phyloP scores from a whole-genome alignment of 768 basidiomycete species.

The Tephrocybe sp. region DNA sequence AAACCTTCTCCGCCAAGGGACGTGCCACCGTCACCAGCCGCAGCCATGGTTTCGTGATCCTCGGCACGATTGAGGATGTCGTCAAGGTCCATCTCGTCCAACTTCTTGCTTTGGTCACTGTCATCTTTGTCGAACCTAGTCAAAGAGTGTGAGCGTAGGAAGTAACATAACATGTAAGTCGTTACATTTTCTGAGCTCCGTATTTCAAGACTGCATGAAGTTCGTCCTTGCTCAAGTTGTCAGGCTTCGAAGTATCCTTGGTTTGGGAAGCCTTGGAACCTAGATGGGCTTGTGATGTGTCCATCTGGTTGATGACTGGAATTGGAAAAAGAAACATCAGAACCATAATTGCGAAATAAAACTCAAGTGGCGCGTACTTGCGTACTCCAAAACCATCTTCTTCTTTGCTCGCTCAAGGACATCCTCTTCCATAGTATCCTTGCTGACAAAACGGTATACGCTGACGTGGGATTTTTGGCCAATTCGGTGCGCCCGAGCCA shows the following conservation, averaged over 20 bases:
- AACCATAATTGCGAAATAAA: background rate
- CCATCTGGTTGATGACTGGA: conserved; percentile 99
- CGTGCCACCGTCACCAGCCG: conserved; percentile 78
- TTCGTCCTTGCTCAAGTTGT: conserved; percentile 92
- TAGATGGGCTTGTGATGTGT: conserved; percentile 95
- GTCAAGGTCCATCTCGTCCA: conserved; percentile 98
- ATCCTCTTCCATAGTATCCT: conserved; percentile 99
- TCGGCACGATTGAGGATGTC: conserved; percentile 97
- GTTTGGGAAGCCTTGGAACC: conserved; percentile 68
- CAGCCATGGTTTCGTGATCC: conserved; percentile 90
- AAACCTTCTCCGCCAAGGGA: conserved; percentile 98
- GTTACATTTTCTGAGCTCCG: conserved; percentile 93
- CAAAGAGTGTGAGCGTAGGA: background rate
- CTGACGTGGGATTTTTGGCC: conserved; percentile 98
- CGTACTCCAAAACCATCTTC: conserved; percentile 99
- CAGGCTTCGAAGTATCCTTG: conserved; percentile 72
- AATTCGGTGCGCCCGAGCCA: conserved; percentile 98
- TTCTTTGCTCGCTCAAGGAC: conserved; percentile 96
- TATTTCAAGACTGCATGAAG: conserved; percentile 97
- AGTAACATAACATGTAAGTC: conserved; percentile 6
- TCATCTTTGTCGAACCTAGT: conserved; percentile 98
- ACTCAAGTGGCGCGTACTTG: conserved; percentile 65
- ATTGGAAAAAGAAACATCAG: background rate
- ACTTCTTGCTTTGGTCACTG: conserved; percentile 85
- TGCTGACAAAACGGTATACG: conserved; percentile 97